These are phyloP conservation scores for Chaetomium sp. DNA, from an alignment of 2,329 filamentous ascomycete genomes.

Conservation along the genomic window DNA sequence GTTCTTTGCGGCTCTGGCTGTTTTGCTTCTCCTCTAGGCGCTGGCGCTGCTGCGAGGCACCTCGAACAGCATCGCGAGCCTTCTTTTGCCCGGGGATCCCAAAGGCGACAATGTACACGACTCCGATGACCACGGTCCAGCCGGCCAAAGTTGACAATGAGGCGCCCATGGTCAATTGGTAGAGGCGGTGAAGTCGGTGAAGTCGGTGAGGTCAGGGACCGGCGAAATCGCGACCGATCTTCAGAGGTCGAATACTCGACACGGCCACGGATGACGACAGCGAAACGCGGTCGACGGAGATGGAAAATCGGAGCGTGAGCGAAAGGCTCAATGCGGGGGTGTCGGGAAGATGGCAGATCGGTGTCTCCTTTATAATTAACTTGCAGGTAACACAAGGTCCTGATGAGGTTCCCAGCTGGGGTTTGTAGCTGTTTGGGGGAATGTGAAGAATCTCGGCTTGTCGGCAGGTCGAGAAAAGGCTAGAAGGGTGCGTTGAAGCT, in stretches of 20 bases:
- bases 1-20: constrained; percentile 42
- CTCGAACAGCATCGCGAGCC: constrained; percentile 30
- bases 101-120: constrained; percentile 33
- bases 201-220: constrained; percentile 7
- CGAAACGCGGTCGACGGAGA: constrained; percentile 11
- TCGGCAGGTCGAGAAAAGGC: not conserved
- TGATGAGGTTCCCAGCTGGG: constrained; percentile 17
- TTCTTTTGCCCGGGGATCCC: constrained; percentile 35
- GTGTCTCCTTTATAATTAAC: constrained; percentile 21
- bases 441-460: not conserved
- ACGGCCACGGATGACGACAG: constrained; percentile 15
- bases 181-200: not conserved
- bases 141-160: constrained; percentile 42
- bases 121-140: constrained; percentile 39
- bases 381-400: constrained; percentile 19
- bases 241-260: constrained; percentile 13
- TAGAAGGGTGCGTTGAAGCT: not conserved
- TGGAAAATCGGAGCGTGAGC: constrained; percentile 2
- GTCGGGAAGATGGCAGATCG: constrained; percentile 23
- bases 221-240: constrained; percentile 7
- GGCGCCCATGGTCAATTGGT: constrained; percentile 40
- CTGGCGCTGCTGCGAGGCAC: constrained; percentile 33
- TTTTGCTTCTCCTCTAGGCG: constrained; percentile 40
- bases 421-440: not conserved
- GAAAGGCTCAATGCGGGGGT: constrained; percentile 22